These are phyloP conservation scores for Aspergillus ustus DNA, from an alignment of 2,329 filamentous ascomycete genomes.

Conservation along the genomic window DNA sequence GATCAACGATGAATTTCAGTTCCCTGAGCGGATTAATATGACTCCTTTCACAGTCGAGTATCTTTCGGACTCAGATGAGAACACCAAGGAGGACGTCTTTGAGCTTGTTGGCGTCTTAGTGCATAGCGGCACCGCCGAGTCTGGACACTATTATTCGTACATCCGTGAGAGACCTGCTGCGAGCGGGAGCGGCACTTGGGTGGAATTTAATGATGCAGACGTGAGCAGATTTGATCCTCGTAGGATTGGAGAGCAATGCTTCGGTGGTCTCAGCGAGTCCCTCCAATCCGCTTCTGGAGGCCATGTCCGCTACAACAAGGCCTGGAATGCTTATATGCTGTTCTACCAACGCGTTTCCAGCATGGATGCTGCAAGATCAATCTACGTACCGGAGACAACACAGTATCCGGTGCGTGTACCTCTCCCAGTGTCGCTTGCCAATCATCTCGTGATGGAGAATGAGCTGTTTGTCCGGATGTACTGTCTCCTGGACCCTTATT, in stretches of 20 bases:
- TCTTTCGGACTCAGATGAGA: constrained; percentile 66
- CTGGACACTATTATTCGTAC: constrained; percentile 96
- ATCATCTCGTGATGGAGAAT: constrained; percentile 72
- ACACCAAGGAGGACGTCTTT: constrained; percentile 73
- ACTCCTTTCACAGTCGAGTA: constrained; percentile 86
- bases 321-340: constrained; percentile 92
- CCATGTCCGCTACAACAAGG: constrained; percentile 64
- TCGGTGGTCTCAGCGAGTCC: constrained; percentile 70
- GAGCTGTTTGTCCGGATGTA: constrained; percentile 74
- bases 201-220: constrained; percentile 92
- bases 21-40: constrained; percentile 84
- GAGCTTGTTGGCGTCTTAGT: constrained; percentile 95
- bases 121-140: constrained; percentile 89
- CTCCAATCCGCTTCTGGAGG: constrained; percentile 52
- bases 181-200: constrained; percentile 64
- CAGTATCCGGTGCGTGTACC: constrained; percentile 55
- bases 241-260: constrained; percentile 76
- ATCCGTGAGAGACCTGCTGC: constrained; percentile 75
- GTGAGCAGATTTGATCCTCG: constrained; percentile 76
- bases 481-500: constrained; percentile 75
- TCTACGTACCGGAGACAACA: constrained; percentile 50
- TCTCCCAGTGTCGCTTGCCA: constrained; percentile 51
- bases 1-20: constrained; percentile 93
- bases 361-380: constrained; percentile 59
- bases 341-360: constrained; percentile 86